Evolutionary conservation across 75 land plant species (phyloP).

Genomic region (Chamaecyparis obtusa): DNA sequence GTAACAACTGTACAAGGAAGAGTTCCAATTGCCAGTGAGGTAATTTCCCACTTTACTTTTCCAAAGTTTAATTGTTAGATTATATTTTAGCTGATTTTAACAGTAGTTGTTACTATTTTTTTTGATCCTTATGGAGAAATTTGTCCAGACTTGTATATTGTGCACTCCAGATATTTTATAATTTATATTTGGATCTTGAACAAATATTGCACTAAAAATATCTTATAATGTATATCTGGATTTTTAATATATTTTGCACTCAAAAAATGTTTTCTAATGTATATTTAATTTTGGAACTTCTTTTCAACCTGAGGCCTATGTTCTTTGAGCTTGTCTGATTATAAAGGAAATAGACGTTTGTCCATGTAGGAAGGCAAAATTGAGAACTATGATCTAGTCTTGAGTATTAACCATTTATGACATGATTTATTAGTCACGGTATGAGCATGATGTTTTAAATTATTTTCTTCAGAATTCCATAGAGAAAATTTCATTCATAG

Average conservation of each 20-base stretch:
- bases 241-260: neutral
- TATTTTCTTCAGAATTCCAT: neutral
- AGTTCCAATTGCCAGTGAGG: constrained; percentile 95
- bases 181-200: neutral
- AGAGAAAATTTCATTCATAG: neutral
- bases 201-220: neutral
- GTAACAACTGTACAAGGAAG: constrained; percentile 80
- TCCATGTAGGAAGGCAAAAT: neutral
- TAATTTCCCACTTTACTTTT: constrained; percentile 16
- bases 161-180: neutral
- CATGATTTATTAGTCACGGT: neutral
- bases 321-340: neutral
- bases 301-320: neutral
- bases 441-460: neutral
- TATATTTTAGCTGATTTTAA: neutral
- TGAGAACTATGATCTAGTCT: neutral
- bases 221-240: neutral
- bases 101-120: neutral
- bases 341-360: neutral
- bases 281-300: neutral
- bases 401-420: neutral
- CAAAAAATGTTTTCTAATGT: neutral
- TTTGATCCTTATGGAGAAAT: neutral
- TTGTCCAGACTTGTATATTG: neutral
- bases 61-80: neutral